phyloP scores from a whole-genome alignment of 2,329 filamentous ascomycete genomes.

The Penicillium sp. region DNA sequence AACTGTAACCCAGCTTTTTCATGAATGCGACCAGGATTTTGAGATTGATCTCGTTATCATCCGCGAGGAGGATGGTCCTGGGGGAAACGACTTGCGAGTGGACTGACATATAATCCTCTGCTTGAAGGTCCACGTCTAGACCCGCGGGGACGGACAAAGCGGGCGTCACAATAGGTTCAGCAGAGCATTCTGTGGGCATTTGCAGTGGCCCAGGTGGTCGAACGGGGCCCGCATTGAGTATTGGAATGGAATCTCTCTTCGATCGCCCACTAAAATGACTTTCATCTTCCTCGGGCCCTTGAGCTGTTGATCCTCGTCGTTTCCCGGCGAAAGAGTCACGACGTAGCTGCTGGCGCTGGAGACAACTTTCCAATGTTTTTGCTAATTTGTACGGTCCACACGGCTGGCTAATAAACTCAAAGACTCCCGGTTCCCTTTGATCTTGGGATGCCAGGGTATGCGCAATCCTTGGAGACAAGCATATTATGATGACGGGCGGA shows the following conservation, averaged over 20 bases:
- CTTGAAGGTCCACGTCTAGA: neutral
- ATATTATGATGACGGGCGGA: slow-evolving; percentile 29
- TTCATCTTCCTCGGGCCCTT: neutral
- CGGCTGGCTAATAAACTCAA: slow-evolving; percentile 26
- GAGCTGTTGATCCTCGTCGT: neutral
- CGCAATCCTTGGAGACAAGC: slow-evolving; percentile 21
- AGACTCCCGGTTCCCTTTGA: slow-evolving; percentile 11
- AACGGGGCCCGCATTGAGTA: neutral
- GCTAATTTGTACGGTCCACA: slow-evolving; percentile 7
- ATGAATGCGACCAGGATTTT: slow-evolving; percentile 34
- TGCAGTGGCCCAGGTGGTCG: neutral
- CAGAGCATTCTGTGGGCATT: neutral
- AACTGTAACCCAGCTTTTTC: slow-evolving; percentile 28
- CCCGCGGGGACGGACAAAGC: neutral
- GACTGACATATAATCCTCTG: neutral
- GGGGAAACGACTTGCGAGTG: neutral
- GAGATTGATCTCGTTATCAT: slow-evolving; percentile 40
- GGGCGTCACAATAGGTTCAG: neutral
- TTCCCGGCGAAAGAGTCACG: neutral
- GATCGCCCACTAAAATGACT: neutral
- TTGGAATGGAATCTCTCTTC: neutral
- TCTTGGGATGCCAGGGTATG: slow-evolving; percentile 11
- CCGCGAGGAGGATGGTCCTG: slow-evolving; percentile 32
- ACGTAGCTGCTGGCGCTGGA: neutral
- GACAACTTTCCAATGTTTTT: slow-evolving; percentile 3